Base-by-base conservation (phyloP, 345 rosid species). In the Eucalyptus victrix region DNA sequence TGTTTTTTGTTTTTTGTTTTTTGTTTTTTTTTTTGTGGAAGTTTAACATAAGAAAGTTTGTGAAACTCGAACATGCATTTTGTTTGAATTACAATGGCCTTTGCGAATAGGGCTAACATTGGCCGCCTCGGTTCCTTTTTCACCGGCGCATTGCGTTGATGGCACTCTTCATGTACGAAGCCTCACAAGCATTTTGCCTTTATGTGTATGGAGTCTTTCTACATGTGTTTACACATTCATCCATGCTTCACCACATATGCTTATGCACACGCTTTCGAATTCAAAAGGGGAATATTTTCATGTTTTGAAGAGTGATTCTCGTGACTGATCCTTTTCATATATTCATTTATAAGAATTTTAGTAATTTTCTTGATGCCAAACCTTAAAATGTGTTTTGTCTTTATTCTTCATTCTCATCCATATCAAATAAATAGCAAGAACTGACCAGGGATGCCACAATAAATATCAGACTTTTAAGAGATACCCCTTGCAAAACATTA, bases 1-100 rank as follows among this genome's bases (percentile, higher is more conserved):
- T 10, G 4, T 4, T 1, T 11, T 11, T 49, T 49, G 2, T 17
- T 2, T 5, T 49, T 49, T n/a, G n/a, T 4, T 6, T 14, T 5
- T 49, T 14, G 1, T 21, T 9, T 4, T 9, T 7, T 30, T 37
- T 19, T 72, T 5, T 2, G 6, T 37, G 83, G 83, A 34, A 34
- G 45, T 37, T 34, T 42, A 19, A 72, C 23, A 7, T 16, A 18
- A 6, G 26, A 72, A 72, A 72, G 28, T 37, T 21, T 21, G 47
- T 37, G 83, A 9, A 37, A 37, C 47, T 37, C 0, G 81, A 37
- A 19, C 45, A 34, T 5, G 6, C 80, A 69, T 69, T 69, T 34
- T 72, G 26, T 37, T 72, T 72, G 81, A 69, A 69, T 37, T 69
- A 9, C 80, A 32, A 32, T 10, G 42, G 42, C 42, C 24, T 17